phyloP scores from a whole-genome alignment of 495 filamentous ascomycete genomes.

The Sphaerosporella brunnea region DNA sequence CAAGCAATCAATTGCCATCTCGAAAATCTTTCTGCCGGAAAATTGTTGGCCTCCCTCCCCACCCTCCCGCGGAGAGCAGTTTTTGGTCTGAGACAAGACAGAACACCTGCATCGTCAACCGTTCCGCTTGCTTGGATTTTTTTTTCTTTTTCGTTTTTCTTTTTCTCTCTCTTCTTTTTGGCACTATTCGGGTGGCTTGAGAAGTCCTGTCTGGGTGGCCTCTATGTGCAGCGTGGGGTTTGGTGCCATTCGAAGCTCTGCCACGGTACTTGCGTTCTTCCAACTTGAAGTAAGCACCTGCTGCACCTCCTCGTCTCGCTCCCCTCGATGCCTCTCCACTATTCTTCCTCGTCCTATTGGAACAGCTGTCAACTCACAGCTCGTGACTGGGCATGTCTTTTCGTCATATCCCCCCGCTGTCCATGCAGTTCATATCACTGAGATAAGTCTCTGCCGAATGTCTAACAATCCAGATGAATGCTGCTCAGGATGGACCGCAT shows the following conservation, averaged over 20 bases:
- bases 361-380: background rate
- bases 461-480: background rate
- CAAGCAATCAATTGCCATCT: too few species aligned
- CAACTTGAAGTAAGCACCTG: background rate
- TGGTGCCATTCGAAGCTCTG: too few species aligned
- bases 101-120: background rate
- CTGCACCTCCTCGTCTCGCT: too few species aligned
- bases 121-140: constrained; percentile 1
- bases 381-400: background rate
- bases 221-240: background rate
- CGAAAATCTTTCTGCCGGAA: background rate
- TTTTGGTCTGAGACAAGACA: background rate
- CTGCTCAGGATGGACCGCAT: background rate
- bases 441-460: background rate
- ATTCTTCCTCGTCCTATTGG: background rate
- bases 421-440: background rate
- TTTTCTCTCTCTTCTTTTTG: too few species aligned
- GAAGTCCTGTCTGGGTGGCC: background rate
- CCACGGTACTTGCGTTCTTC: too few species aligned
- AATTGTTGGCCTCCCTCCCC: background rate
- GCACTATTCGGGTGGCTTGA: background rate
- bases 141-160: too few species aligned
- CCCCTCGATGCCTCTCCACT: too few species aligned
- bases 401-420: background rate
- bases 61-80: background rate